These are phyloP conservation scores for Colletotrichum sp. DNA, from an alignment of 2,329 filamentous ascomycete genomes.

Conservation along the genomic window DNA sequence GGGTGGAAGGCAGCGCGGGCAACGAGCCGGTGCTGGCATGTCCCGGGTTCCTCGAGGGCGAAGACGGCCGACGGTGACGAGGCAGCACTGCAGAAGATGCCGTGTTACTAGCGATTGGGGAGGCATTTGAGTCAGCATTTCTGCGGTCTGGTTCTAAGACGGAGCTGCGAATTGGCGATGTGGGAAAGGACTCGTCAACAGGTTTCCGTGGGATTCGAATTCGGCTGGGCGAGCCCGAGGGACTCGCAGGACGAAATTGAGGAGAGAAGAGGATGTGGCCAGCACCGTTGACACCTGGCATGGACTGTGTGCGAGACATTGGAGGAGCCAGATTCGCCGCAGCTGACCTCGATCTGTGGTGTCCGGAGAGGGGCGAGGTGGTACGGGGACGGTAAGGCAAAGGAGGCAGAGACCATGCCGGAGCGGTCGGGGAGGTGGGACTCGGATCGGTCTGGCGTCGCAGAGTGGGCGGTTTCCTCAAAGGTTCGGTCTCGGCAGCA, in stretches of 20 bases:
- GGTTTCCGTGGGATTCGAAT: conserved; percentile 59
- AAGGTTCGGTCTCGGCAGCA: conserved; percentile 46
- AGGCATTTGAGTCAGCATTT: conserved; percentile 53
- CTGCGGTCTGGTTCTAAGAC: conserved; percentile 59
- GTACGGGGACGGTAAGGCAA: conserved; percentile 67
- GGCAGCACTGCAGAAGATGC: conserved; percentile 22
- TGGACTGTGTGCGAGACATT: conserved; percentile 68
- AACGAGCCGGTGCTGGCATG: conserved; percentile 42
- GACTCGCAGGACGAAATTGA: conserved; percentile 58
- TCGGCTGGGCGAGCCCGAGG: conserved; percentile 57
- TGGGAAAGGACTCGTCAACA: conserved; percentile 65
- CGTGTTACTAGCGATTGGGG: conserved; percentile 48
- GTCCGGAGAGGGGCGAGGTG: conserved; percentile 63
- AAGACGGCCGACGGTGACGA: conserved; percentile 57
- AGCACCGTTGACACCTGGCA: conserved; percentile 66
- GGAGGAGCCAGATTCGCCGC: conserved; percentile 54
- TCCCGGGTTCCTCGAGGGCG: conserved; percentile 57
- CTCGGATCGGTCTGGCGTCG: conserved; percentile 65
- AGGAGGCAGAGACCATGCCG: conserved; percentile 51
- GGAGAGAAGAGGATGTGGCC: conserved; percentile 63
- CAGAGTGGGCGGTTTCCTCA: conserved; percentile 55
- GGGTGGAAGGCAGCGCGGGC: conserved; percentile 43
- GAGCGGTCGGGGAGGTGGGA: conserved; percentile 57
- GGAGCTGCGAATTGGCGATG: conserved; percentile 57
- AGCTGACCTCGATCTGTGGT: conserved; percentile 64